Conservation (phyloP, 306 rosid species). For the Crataegus laevigata region DNA sequence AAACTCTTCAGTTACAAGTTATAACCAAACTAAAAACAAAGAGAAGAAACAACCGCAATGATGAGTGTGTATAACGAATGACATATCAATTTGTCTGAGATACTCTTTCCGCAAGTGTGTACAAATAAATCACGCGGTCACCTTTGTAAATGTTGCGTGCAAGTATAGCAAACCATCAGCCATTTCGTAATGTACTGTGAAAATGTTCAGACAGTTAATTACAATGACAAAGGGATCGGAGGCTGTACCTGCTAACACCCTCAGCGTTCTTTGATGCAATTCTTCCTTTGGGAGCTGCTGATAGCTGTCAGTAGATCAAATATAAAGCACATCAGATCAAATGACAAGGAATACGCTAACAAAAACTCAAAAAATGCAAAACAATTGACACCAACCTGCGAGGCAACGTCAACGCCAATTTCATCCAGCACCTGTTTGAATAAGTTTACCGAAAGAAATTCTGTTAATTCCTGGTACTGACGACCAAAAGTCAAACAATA, state of each 20-base stretch:
- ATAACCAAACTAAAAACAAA: background rate
- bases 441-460: background rate
- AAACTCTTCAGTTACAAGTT: conserved; percentile 13
- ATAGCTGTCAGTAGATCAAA: conserved; percentile 50
- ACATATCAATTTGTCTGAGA: background rate
- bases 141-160: background rate
- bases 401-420: conserved; percentile 90
- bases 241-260: conserved; percentile 64
- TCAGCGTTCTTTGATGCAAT: conserved; percentile 57
- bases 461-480: conserved; percentile 18
- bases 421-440: conserved; percentile 84
- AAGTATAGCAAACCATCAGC: background rate
- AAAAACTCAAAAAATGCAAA: background rate
- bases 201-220: background rate
- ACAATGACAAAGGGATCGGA: background rate
- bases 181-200: background rate
- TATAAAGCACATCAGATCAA: conserved; percentile 30
- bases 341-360: conserved; percentile 4
- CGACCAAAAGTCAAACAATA: conserved; percentile 13
- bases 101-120: background rate
- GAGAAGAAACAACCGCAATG: background rate
- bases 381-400: conserved; percentile 59
- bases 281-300: conserved; percentile 95
- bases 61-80: background rate
- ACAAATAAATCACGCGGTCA: background rate